A percentile compares a stretch with the other conserved stretches of the same genome.
phyloP scores from a whole-genome alignment of 2,329 filamentous ascomycete genomes.

The Lomentospora prolificans region DNA sequence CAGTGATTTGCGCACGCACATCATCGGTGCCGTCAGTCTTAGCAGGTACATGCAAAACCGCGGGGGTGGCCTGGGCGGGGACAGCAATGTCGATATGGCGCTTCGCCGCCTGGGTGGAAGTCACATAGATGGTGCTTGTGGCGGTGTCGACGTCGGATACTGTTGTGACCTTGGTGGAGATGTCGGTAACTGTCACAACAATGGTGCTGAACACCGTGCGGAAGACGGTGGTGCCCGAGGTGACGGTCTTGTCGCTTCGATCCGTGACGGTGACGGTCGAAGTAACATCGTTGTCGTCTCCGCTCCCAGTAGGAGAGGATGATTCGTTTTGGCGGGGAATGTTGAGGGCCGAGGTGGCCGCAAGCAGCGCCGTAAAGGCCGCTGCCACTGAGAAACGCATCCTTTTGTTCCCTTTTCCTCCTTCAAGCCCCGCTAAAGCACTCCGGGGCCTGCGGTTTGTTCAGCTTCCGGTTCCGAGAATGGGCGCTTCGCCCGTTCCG shows the following conservation, averaged over 20 bases:
- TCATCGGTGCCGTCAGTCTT: slow-evolving; percentile 7
- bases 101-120: slow-evolving; percentile 25
- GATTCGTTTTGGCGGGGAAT: not conserved
- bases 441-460: too few species aligned
- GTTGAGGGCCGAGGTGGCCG: not conserved
- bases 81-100: slow-evolving; percentile 18
- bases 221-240: slow-evolving; percentile 7
- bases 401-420: not conserved
- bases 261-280: slow-evolving; percentile 19
- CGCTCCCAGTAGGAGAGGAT: not conserved
- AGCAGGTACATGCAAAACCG: slow-evolving; percentile 14
- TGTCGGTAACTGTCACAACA: slow-evolving; percentile 23
- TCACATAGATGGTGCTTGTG: slow-evolving; percentile 24
- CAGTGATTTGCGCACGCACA: not conserved
- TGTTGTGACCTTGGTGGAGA: slow-evolving; percentile 27
- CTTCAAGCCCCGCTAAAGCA: too few species aligned
- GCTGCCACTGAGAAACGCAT: not conserved
- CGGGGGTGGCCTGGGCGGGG: slow-evolving; percentile 13
- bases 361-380: not conserved
- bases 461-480: too few species aligned
- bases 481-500: too few species aligned
- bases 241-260: slow-evolving; percentile 18
- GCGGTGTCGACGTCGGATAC: slow-evolving; percentile 23
- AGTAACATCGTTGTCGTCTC: slow-evolving; percentile 11
- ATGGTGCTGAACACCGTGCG: slow-evolving; percentile 20